Conservation (phyloP, 2,329 filamentous ascomycete genomes). For the Fusarium sp. region DNA sequence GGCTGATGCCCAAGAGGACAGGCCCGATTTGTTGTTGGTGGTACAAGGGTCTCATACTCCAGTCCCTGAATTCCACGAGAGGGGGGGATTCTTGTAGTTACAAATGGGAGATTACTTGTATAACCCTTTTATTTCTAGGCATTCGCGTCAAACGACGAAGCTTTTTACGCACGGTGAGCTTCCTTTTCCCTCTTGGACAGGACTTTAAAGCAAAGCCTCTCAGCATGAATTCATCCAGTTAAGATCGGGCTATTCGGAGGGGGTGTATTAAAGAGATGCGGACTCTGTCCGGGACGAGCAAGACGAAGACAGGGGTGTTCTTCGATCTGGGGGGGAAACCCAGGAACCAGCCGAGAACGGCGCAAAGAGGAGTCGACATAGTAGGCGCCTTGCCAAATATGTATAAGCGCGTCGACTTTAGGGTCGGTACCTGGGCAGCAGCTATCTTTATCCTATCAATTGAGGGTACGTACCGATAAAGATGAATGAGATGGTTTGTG, state of each 20-base stretch:
- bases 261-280: constrained; percentile 24
- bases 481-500: constrained; percentile 22
- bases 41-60: background rate
- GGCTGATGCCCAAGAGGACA: constrained; percentile 27
- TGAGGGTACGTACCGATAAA: constrained; percentile 47
- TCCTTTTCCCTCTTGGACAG: constrained; percentile 4
- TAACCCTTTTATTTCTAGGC: constrained; percentile 14
- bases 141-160: constrained; percentile 8
- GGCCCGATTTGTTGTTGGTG: constrained; percentile 16
- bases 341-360: constrained; percentile 45
- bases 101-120: background rate
- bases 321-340: constrained; percentile 33
- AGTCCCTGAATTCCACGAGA: constrained; percentile 1
- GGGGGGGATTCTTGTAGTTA: background rate
- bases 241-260: constrained; percentile 11
- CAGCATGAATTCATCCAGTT: constrained; percentile 4
- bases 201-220: constrained; percentile 15
- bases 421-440: constrained; percentile 40
- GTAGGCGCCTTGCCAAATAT: constrained; percentile 12
- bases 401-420: constrained; percentile 22
- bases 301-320: background rate
- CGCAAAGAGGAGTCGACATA: constrained; percentile 35
- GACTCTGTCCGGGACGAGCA: constrained; percentile 36
- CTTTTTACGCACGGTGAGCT: constrained; percentile 15
- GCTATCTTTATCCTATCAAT: constrained; percentile 44